Evolutionary conservation across 2,329 filamentous ascomycete species (phyloP), one percentile per base, ranked within the genome.

Genomic region (Penicillium olsonii): DNA sequence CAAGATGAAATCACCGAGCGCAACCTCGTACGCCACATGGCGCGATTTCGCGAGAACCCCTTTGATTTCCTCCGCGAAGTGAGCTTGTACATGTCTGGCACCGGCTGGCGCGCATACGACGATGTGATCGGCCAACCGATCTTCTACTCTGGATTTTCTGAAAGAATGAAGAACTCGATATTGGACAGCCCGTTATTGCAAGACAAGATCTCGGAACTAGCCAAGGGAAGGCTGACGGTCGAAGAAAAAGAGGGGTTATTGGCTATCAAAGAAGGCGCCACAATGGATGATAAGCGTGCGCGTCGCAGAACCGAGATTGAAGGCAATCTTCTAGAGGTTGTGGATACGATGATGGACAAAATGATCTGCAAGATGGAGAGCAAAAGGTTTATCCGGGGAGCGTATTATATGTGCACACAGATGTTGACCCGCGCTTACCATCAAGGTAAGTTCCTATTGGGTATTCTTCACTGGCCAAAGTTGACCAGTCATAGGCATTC

Each of bases 351-450:
- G 81, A 90, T 91, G 19, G 90, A 96, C 66, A 84, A 87, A 55
- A 97, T 99, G 94, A 96, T 99, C 54, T 97, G 92, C 81, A 99
- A 99, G 74, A 92, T 97, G 80, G 94, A 99, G 72, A 95, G 87
- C 77, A 95, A 92, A 68, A 78, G 83, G 2, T 97, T 97, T 66
- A 96, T 99, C 60, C 80, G 94, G 41, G 84, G 90, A 19, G 92
- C 94, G 39, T 97, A 97, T 68, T 99, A 96, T 68, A 67, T 96
- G 33, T 79, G 79, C 40, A 95, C 92, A 1, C 92, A 97, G 72
- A 78, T 97, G 39, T 77, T 97, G 54, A 95, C 92, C 4, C 79
- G 94, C 53, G 92, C 94, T 5, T 99, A 99, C 69, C 91, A 97
- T 65, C 92, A 97, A 75, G 94, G 90, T 75, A 61, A 59, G 62